These are phyloP conservation scores for Cicer bijugum DNA, from an alignment of 306 rosid genomes.

Conservation along the genomic window DNA sequence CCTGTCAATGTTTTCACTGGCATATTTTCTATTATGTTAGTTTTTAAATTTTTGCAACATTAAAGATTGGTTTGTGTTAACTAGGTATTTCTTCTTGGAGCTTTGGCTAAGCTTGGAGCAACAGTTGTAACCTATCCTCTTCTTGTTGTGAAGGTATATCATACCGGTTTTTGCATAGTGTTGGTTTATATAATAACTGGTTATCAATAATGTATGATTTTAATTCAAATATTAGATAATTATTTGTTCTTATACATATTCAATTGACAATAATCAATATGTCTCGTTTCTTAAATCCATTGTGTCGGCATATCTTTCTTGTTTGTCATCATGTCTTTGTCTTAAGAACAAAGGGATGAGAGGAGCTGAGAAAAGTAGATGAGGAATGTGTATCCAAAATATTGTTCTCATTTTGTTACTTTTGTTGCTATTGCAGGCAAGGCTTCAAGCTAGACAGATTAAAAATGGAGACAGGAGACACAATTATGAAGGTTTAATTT, in stretches of 20 bases:
- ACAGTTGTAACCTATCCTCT: slow-evolving; percentile 93
- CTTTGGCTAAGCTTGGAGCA: slow-evolving; percentile 96
- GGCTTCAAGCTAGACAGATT: slow-evolving; percentile 89
- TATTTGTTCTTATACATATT: background rate
- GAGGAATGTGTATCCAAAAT: slow-evolving; percentile 20
- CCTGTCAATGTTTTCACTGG: background rate
- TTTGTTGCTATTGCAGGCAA: slow-evolving; percentile 61
- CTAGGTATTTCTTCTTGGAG: slow-evolving; percentile 91
- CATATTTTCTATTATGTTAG: background rate
- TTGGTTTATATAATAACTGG: slow-evolving; percentile 16
- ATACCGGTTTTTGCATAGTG: background rate
- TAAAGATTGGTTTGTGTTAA: slow-evolving; percentile 44
- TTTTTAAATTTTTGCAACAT: slow-evolving; percentile 12
- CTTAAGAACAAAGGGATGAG: background rate
- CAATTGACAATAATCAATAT: background rate
- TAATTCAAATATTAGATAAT: too few relatives aligned
- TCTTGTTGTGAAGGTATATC: slow-evolving; percentile 86
- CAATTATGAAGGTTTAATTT: slow-evolving; percentile 73
- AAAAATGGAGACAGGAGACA: slow-evolving; percentile 72
- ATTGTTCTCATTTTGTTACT: slow-evolving; percentile 11
- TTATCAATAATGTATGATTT: too few relatives aligned
- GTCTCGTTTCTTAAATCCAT: slow-evolving; percentile 3
- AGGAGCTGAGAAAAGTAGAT: background rate
- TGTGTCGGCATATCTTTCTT: slow-evolving; percentile 4
- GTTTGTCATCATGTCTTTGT: background rate